phyloP scores from a whole-genome alignment of 768 basidiomycete genomes.

The Termitomyces sp. region DNA sequence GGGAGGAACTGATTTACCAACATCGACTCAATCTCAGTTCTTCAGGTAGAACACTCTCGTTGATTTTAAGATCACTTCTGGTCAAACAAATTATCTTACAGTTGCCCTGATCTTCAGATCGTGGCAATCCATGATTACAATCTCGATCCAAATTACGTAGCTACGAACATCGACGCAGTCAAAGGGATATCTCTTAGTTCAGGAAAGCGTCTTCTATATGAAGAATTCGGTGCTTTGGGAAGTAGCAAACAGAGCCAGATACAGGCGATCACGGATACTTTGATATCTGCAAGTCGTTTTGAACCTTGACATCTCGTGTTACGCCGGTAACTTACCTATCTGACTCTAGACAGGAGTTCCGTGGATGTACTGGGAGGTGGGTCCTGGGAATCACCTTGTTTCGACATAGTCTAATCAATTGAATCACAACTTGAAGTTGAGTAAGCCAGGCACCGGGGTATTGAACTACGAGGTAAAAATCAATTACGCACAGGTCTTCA shows the following conservation, averaged over 20 bases:
- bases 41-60: constrained; percentile 12
- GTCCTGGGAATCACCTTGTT: neutral
- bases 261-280: constrained; percentile 29
- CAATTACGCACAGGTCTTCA: neutral
- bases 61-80: neutral
- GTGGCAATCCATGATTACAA: constrained; percentile 29
- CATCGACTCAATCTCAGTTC: constrained; percentile 19
- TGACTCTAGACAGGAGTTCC: constrained; percentile 17
- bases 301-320: neutral
- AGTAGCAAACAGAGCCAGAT: constrained; percentile 32
- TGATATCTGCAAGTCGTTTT: constrained; percentile 26
- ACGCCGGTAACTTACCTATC: neutral
- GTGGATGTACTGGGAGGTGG: constrained; percentile 22
- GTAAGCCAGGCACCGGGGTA: constrained; percentile 15
- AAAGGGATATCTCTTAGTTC: constrained; percentile 29
- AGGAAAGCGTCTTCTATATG: constrained; percentile 30
- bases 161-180: constrained; percentile 31
- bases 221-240: constrained; percentile 31
- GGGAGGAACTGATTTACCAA: constrained; percentile 21
- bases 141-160: constrained; percentile 37
- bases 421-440: neutral
- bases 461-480: constrained; percentile 18
- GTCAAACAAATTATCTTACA: neutral
- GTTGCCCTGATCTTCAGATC: constrained; percentile 18
- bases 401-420: neutral